phyloP scores from a whole-genome alignment of 345 rosid species.

The Populus pruinosa region DNA sequence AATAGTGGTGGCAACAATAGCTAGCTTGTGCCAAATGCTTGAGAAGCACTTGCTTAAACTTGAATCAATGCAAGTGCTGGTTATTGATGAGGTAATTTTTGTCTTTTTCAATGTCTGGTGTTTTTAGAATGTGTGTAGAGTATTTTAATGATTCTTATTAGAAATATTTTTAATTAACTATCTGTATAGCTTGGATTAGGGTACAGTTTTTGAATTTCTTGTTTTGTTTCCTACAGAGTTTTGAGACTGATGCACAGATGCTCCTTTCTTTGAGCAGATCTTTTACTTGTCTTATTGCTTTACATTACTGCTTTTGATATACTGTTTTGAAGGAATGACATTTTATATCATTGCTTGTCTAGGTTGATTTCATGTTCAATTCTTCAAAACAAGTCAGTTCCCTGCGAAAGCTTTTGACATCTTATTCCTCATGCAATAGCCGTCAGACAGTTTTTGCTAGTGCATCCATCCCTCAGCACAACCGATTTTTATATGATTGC shows the following conservation, averaged over 20 bases:
- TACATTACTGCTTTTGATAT: too few species aligned
- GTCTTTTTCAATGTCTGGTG: constrained; percentile 1
- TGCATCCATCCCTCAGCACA: constrained; percentile 94
- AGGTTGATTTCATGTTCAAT: constrained; percentile 95
- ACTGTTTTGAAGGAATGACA: not conserved
- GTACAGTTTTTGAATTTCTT: too few species aligned
- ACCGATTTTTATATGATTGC: constrained; percentile 73
- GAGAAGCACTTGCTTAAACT: constrained; percentile 72
- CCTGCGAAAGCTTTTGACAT: constrained; percentile 69
- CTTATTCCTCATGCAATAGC: constrained; percentile 62
- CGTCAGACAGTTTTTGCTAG: constrained; percentile 90
- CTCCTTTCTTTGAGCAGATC: too few species aligned
- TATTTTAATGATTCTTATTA: not conserved
- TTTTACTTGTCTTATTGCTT: not conserved
- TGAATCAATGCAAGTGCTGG: constrained; percentile 63
- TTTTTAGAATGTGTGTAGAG: not conserved
- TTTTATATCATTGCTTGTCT: constrained; percentile 11
- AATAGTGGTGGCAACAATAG: constrained; percentile 79
- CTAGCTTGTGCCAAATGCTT: constrained; percentile 80
- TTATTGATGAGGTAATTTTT: constrained; percentile 75
- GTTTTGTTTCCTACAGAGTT: too few species aligned
- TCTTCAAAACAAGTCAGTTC: constrained; percentile 80
- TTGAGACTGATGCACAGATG: too few species aligned
- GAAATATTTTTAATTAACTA: not conserved
- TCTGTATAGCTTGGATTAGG: too few species aligned